Percentiles rank a stretch among this genome's conserved stretches.
Conservation (phyloP, 768 basidiomycete genomes). For the Cystofilobasidium ferigula region DNA sequence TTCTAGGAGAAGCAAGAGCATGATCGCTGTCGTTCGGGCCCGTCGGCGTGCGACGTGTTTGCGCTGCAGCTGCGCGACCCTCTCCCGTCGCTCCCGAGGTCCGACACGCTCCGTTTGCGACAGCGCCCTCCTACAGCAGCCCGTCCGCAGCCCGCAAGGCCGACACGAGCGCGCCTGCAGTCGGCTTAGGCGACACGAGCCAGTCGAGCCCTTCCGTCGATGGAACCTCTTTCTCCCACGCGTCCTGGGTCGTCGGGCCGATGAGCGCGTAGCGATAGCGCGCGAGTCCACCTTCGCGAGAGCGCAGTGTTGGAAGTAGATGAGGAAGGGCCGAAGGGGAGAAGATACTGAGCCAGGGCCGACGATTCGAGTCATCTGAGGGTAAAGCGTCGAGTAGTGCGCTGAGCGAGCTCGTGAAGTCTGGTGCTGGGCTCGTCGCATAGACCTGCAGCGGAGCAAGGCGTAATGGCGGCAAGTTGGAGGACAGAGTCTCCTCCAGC, state of each 20-base stretch:
- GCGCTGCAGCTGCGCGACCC: too few relatives aligned
- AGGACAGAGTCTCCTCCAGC: neutral
- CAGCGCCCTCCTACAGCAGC: neutral
- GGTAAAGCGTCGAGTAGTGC: constrained; percentile 1
- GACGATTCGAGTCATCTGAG: neutral
- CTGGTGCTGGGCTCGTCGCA: neutral
- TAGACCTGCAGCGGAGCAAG: constrained; percentile 7
- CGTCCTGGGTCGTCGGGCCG: constrained; percentile 18
- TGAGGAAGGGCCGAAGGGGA: constrained; percentile 19
- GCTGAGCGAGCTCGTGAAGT: neutral
- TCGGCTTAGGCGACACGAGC: neutral
- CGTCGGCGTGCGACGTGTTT: too few relatives aligned
- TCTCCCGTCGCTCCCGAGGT: too few relatives aligned
- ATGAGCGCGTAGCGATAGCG: constrained; percentile 11
- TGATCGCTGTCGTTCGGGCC: too few relatives aligned
- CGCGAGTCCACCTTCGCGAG: neutral
- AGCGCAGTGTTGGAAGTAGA: neutral
- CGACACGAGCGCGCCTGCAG: constrained; percentile 4
- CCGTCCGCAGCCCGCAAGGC: constrained; percentile 11
- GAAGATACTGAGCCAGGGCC: constrained; percentile 17
- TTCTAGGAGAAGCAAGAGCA: too few relatives aligned
- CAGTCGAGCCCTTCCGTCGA: neutral
- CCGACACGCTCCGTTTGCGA: too few relatives aligned
- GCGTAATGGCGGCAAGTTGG: neutral
- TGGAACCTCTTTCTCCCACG: neutral